Conservation (phyloP, 2,329 filamentous ascomycete species). For the Epichloe aotearoae region DNA sequence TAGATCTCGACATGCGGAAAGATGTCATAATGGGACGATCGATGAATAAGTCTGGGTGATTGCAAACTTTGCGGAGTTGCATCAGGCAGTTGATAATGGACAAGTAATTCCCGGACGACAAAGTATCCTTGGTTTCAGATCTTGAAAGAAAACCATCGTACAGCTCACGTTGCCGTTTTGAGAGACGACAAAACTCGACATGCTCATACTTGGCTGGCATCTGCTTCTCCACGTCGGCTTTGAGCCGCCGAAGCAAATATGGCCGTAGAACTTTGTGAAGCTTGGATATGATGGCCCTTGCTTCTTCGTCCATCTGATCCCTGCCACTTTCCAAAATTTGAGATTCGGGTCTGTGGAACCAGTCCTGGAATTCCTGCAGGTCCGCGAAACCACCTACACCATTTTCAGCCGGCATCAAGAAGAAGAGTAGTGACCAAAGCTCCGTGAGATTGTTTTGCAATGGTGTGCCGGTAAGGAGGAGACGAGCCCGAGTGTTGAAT, state of each 20-base stretch:
- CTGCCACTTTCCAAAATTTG: conserved; percentile 92
- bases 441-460: conserved; percentile 95
- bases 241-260: conserved; percentile 79
- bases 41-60: conserved; percentile 93
- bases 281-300: conserved; percentile 80
- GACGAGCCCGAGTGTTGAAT: conserved; percentile 77
- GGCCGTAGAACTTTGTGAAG: conserved; percentile 88
- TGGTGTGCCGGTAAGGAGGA: conserved; percentile 86
- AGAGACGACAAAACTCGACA: conserved; percentile 87
- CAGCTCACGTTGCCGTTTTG: conserved; percentile 85
- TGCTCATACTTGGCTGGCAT: conserved; percentile 98
- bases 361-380: conserved; percentile 89
- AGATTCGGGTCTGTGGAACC: conserved; percentile 89
- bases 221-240: conserved; percentile 96
- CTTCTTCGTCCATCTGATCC: conserved; percentile 88
- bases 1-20: conserved; percentile 77
- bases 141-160: conserved; percentile 94
- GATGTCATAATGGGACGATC: conserved; percentile 94
- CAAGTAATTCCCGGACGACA: conserved; percentile 88
- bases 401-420: conserved; percentile 83
- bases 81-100: conserved; percentile 98
- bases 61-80: conserved; percentile 95
- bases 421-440: conserved; percentile 92
- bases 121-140: conserved; percentile 74
- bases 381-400: conserved; percentile 85